phyloP scores from a whole-genome alignment of 164 flowering plant species.

The Cinnamomum chago region DNA sequence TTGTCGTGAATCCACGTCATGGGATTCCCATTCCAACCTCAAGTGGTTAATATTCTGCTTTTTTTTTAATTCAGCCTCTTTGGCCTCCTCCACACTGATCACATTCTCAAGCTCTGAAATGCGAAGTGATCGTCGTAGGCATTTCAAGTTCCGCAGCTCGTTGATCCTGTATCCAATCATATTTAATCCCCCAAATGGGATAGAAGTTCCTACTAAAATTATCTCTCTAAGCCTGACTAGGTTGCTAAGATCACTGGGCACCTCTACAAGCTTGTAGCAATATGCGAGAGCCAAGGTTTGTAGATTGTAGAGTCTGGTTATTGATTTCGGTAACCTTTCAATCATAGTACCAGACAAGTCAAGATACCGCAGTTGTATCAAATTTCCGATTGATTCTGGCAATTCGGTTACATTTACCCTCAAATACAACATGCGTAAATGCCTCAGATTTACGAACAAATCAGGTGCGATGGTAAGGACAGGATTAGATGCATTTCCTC shows the following conservation, averaged over 20 bases:
- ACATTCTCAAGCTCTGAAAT: constrained; percentile 13
- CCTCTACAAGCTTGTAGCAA: not conserved
- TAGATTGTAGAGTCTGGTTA: not conserved
- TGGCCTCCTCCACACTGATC: not conserved
- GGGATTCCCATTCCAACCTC: constrained; percentile 3
- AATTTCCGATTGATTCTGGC: not conserved
- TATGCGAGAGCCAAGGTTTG: not conserved
- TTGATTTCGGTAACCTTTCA: not conserved
- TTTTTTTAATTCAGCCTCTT: constrained; percentile 6
- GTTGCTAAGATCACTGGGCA: not conserved
- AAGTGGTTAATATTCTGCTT: constrained; percentile 8
- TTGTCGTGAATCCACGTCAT: too few species aligned
- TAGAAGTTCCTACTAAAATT: too few species aligned
- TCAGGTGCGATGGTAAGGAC: not conserved
- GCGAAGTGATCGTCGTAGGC: not conserved
- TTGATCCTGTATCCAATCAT: too few species aligned
- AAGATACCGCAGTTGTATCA: constrained; percentile 4
- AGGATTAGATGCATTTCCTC: too few species aligned
- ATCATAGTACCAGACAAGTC: not conserved
- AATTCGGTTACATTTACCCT: not conserved
- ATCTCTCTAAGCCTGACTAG: not conserved
- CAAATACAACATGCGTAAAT: not conserved
- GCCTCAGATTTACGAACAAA: not conserved
- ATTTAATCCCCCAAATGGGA: too few species aligned
- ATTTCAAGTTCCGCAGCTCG: too few species aligned